phyloP scores from a whole-genome alignment of 148 eudicot genomes.

The Cornus controversa region DNA sequence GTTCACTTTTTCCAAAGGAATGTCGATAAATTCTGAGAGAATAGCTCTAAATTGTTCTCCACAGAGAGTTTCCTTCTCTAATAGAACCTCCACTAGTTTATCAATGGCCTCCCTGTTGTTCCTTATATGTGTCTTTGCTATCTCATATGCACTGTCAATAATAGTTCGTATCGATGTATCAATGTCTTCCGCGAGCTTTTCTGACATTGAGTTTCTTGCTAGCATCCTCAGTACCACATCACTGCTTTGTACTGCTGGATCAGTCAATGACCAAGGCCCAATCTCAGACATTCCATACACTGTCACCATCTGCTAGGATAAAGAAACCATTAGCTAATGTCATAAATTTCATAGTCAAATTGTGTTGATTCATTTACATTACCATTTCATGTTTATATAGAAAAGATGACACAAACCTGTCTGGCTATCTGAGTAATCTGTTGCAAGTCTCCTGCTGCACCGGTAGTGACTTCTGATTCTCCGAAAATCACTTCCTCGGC shows the following conservation, averaged over 20 bases:
- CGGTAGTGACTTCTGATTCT: slow-evolving; percentile 76
- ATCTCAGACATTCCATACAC: slow-evolving; percentile 84
- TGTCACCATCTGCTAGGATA: slow-evolving; percentile 63
- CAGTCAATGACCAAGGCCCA: slow-evolving; percentile 75
- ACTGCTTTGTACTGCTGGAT: slow-evolving; percentile 67
- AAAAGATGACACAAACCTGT: slow-evolving; percentile 46
- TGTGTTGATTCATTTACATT: too few species aligned
- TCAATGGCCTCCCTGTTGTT: slow-evolving; percentile 75
- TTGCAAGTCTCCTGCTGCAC: slow-evolving; percentile 81
- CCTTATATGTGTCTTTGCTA: slow-evolving; percentile 62
- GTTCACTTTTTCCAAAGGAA: slow-evolving; percentile 25
- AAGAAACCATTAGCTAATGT: background rate
- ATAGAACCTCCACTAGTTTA: slow-evolving; percentile 64
- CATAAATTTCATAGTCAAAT: background rate
- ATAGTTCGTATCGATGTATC: slow-evolving; percentile 52
- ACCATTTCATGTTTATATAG: background rate
- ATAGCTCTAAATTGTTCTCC: slow-evolving; percentile 78
- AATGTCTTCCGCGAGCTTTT: slow-evolving; percentile 82
- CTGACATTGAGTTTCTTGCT: slow-evolving; percentile 84
- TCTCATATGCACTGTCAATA: slow-evolving; percentile 55
- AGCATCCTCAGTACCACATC: slow-evolving; percentile 76
- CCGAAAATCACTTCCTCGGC: slow-evolving; percentile 83
- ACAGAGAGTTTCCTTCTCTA: slow-evolving; percentile 69
- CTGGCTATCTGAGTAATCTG: slow-evolving; percentile 80
- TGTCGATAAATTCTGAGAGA: slow-evolving; percentile 54